These are phyloP conservation scores for Aspergillus pseudoterreus DNA, from an alignment of 2,329 filamentous ascomycete species.

Conservation along the genomic window DNA sequence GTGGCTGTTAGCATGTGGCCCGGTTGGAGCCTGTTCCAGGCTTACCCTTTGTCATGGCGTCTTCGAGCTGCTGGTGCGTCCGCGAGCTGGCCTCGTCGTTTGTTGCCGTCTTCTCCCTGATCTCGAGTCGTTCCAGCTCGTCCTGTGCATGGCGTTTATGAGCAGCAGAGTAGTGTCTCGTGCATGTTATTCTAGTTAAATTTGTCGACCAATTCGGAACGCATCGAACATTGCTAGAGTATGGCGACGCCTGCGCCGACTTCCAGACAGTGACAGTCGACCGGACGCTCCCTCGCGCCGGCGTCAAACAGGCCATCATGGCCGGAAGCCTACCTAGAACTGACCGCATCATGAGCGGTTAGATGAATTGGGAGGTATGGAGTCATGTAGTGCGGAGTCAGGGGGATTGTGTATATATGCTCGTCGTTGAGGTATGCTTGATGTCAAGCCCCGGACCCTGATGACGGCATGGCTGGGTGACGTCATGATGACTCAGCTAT, in stretches of 20 bases:
- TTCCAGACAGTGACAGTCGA: too few species aligned
- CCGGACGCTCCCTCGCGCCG: too few species aligned
- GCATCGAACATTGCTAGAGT: too few species aligned
- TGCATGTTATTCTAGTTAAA: too few species aligned
- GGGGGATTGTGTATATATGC: neutral
- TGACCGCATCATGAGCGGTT: neutral
- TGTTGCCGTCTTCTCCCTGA: slow-evolving; percentile 2
- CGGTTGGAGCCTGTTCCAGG: neutral
- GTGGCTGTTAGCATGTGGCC: slow-evolving; percentile 4
- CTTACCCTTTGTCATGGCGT: slow-evolving; percentile 63
- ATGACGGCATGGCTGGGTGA: neutral
- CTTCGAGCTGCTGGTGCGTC: slow-evolving; percentile 43
- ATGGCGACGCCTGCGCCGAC: too few species aligned
- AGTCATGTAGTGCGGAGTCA: neutral
- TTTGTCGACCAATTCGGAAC: too few species aligned
- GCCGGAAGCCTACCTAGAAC: neutral
- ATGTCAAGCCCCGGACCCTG: neutral
- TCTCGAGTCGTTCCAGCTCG: slow-evolving; percentile 31
- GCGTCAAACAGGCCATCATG: neutral
- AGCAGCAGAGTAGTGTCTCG: too few species aligned
- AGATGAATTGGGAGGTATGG: neutral
- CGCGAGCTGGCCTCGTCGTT: neutral
- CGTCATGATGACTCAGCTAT: slow-evolving; percentile 10
- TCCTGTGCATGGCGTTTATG: slow-evolving; percentile 34
- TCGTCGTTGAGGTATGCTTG: neutral